Conservation (phyloP, 1,284 basidiomycete species). For the Austroboletus novae-zelandiae region DNA sequence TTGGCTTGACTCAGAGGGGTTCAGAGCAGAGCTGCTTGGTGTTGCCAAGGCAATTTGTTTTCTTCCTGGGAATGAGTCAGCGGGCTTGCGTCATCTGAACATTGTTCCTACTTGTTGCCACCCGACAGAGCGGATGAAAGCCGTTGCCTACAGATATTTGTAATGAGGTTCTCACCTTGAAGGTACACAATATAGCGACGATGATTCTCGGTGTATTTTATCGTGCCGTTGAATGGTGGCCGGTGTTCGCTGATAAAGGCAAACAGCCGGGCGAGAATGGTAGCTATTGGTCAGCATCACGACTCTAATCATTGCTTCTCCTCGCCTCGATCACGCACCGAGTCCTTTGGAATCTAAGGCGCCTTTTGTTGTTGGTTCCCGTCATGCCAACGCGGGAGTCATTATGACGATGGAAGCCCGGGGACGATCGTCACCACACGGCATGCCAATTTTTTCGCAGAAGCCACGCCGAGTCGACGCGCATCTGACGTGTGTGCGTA, state of each 20-base stretch:
- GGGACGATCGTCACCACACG: not conserved
- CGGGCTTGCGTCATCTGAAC: not conserved
- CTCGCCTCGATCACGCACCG: too few relatives aligned
- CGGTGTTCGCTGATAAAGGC: too few relatives aligned
- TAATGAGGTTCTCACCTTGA: not conserved
- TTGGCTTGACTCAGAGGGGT: too few relatives aligned
- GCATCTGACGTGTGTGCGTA: too few relatives aligned
- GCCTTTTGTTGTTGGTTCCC: not conserved
- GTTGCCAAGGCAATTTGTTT: not conserved
- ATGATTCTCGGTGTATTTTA: not conserved
- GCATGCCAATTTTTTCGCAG: not conserved
- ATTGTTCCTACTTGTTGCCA: not conserved
- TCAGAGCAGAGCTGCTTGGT: too few relatives aligned
- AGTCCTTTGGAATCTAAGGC: too few relatives aligned
- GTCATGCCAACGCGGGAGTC: not conserved
- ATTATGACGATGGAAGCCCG: not conserved
- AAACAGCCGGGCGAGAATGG: too few relatives aligned
- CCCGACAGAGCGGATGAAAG: not conserved
- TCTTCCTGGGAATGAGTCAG: not conserved
- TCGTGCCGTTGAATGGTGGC: not conserved
- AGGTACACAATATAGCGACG: too few relatives aligned
- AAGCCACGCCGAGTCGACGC: not conserved
- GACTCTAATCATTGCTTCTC: too few relatives aligned
- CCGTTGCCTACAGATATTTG: not conserved
- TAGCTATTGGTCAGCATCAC: too few relatives aligned